Percentiles rank a stretch among this genome's conserved stretches.
These are phyloP conservation scores for Parathielavia hyrcaniae DNA, from an alignment of 495 filamentous ascomycete genomes.

Conservation along the genomic window DNA sequence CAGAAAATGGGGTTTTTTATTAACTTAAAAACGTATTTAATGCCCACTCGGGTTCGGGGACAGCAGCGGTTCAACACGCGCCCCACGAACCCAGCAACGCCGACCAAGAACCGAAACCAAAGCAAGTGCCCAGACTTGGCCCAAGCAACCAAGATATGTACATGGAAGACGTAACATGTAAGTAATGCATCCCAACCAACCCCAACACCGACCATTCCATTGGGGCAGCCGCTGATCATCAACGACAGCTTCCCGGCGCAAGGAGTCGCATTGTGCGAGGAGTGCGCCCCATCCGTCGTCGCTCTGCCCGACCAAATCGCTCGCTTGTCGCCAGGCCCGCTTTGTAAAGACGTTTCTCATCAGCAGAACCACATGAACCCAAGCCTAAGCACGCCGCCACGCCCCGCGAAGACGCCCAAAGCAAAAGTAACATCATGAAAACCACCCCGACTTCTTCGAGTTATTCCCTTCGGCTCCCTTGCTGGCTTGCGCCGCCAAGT, in stretches of 20 bases:
- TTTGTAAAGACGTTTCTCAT: constrained; percentile 21
- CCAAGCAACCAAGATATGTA: constrained; percentile 9
- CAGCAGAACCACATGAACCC: constrained; percentile 12
- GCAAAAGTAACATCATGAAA: constrained; percentile 17
- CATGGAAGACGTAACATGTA: constrained; percentile 14
- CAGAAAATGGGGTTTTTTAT: constrained; percentile 15
- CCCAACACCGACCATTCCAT: constrained; percentile 1
- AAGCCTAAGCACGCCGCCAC: constrained; percentile 9
- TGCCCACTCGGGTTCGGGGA: constrained; percentile 1
- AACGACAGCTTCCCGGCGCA: neutral
- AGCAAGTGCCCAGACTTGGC: constrained; percentile 19
- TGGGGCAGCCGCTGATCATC: neutral
- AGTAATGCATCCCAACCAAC: constrained; percentile 10
- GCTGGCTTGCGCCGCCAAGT: constrained; percentile 14
- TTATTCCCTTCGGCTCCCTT: constrained; percentile 13
- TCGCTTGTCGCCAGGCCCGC: neutral
- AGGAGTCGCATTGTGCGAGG: constrained; percentile 10
- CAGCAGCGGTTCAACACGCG: constrained; percentile 18
- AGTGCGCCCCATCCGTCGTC: neutral
- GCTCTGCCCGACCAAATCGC: neutral
- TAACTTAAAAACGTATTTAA: constrained; percentile 17
- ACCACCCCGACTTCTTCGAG: constrained; percentile 18
- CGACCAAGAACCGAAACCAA: constrained; percentile 15
- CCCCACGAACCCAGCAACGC: constrained; percentile 8
- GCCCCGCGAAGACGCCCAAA: constrained; percentile 15